Evolutionary conservation across 352 stramenopile genomes (phyloP), one percentile per base, ranked within the genome.

Genomic region (Lagenidium sp.): DNA sequence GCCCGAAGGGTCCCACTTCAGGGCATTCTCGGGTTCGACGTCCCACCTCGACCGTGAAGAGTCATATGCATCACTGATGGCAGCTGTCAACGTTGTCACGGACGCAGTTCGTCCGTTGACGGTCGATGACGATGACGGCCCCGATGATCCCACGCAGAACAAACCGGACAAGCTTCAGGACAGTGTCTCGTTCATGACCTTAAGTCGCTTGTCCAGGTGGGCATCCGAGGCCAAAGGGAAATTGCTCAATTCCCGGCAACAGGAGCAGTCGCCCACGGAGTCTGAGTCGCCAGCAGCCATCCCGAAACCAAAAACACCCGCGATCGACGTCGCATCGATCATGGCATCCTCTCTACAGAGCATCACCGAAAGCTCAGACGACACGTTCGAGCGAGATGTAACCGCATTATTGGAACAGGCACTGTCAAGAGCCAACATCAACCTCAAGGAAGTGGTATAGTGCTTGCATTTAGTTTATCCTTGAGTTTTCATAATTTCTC

Each of bases 401-500:
- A 55, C 63, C 29, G 24, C 38, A 11, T 24, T 85, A 37, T 51
- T 85, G 10, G 51, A 63, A 7, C 41, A 74, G 50, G 72, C 65
- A n/a, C 54, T 85, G 2, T 53, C 57, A 15, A 81, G 81, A 43
- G 64, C 54, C 26, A 73, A 80, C 41, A 74, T 82, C 23, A 51
- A 60, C 36, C 25, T 66, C 42, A 57, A 64, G 13, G 47, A 60
- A 4, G 28, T 61, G 3, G 31, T 53, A 25, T 53, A 49, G 26
- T 21, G 23, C 23, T 20, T 37, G 29, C 49, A 32, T 53, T 53
- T 52, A n/a, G 6, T 51, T 40, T 35, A 4, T 35, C 38, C 41
- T 20, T 25, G 16, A 36, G 25, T 32, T 57, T 75, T 84, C 76
- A 89, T 86, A 41, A 89, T 65, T 45, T 83, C 70, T 38, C 68